A percentile compares a stretch with the other conserved stretches of the same genome.
These are phyloP conservation scores for Cucumis cinereus DNA, from an alignment of 306 rosid species.

Conservation along the genomic window DNA sequence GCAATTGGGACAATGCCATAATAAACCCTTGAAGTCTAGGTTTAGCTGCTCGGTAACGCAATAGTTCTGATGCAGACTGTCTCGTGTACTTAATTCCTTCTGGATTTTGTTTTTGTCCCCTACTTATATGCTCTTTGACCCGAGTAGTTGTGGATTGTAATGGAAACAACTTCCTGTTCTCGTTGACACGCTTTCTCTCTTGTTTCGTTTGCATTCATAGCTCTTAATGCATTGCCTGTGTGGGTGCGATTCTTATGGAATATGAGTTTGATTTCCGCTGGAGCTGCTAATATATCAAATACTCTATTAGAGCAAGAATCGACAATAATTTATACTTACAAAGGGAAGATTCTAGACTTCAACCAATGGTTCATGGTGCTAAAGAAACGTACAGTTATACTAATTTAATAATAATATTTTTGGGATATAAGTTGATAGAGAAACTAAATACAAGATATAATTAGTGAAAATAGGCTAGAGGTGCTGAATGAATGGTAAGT, in stretches of 20 bases:
- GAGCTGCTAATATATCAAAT: background rate
- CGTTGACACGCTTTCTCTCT: background rate
- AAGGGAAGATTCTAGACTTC: background rate
- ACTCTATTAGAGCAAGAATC: background rate
- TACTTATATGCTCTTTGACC: background rate
- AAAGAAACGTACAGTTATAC: background rate
- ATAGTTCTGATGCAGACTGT: background rate
- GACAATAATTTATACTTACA: background rate
- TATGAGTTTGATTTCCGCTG: background rate
- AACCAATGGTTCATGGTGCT: background rate
- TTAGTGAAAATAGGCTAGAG: background rate
- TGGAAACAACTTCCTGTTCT: background rate
- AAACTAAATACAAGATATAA: background rate
- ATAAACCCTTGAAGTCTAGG: background rate
- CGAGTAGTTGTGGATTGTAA: background rate
- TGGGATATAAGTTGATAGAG: background rate
- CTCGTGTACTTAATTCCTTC: background rate
- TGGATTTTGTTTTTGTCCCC: background rate
- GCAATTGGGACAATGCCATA: background rate
- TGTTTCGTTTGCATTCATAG: background rate
- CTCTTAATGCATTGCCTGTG: background rate
- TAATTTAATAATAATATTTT: background rate
- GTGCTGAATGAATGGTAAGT: background rate
- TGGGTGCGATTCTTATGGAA: background rate
- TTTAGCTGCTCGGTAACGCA: conserved; percentile 6